Conservation (phyloP, 306 rosid genomes). For the Gastrolobium bilobum region DNA sequence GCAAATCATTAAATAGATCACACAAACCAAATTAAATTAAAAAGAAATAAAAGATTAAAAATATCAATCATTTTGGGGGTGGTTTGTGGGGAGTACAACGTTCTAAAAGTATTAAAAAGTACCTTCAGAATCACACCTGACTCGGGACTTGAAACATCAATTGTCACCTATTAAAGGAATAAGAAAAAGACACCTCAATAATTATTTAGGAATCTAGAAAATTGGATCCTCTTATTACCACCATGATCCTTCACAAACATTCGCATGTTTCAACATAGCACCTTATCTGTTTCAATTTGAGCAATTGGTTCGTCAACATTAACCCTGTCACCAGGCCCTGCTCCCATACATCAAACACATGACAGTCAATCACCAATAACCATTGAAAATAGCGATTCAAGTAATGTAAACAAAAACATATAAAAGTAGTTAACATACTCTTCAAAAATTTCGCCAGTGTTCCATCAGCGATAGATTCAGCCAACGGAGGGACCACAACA, state of each 20-base stretch:
- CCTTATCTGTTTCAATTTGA: constrained; percentile 93
- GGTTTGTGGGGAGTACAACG: not conserved
- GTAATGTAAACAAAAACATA: constrained; percentile 5
- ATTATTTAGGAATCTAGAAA: constrained; percentile 23
- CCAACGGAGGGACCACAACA: constrained; percentile 83
- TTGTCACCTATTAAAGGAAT: constrained; percentile 70
- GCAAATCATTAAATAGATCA: constrained; percentile 41
- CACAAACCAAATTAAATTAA: constrained; percentile 33
- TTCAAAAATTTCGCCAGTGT: constrained; percentile 79
- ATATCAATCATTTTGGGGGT: not conserved
- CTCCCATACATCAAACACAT: constrained; percentile 46
- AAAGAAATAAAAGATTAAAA: not conserved
- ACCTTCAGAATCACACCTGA: constrained; percentile 83
- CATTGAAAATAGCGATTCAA: constrained; percentile 19
- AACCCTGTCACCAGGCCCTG: constrained; percentile 83
- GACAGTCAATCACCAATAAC: constrained; percentile 44
- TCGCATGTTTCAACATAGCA: constrained; percentile 43
- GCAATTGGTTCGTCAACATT: constrained; percentile 84
- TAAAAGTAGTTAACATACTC: constrained; percentile 58
- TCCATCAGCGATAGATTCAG: constrained; percentile 88
- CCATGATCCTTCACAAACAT: constrained; percentile 38
- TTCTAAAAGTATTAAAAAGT: constrained; percentile 22
- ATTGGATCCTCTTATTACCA: not conserved
- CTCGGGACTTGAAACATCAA: constrained; percentile 88
- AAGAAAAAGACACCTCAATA: constrained; percentile 30